Evolutionary conservation across 768 basidiomycete genomes (phyloP), one percentile per base, ranked within the genome.

Genomic region (Hysterangium stoloniferum): DNA sequence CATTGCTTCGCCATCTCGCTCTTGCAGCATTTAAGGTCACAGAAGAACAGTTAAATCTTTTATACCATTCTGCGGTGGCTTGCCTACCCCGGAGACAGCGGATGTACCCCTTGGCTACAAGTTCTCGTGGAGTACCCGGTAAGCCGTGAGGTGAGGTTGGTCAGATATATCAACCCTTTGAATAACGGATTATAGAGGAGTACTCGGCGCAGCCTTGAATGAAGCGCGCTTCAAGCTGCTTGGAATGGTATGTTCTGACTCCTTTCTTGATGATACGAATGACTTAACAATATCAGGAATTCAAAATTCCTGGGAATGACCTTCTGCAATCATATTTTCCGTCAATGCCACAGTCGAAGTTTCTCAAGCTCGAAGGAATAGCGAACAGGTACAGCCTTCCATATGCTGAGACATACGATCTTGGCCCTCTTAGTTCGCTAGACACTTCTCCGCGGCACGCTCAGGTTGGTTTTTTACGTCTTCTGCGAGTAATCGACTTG

Each of bases 41-140:
- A 78, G 56, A 73, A 71, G 19, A 84, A 80, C 62, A 63, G 71
- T 91, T 8, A 60, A 74, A 0, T 83, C 86, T 0, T 96, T 95
- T 63, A 79, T 79, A 1, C 92, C 89, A 1, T 94, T 94, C 72
- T 97, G 94, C 50, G 94, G 94, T 1, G 94, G 94, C 1, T 71
- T 97, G 4, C 94, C 94, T 0, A 82, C 84, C 1, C 88, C 88
- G 0, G 85, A 85, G 36, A 60, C 64, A 28, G 72, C 72, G 19
- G 64, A 71, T 54, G 78, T 84, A 15, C 90, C 91, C 1, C 67
- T 94, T 8, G 75, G 83, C n/a, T 93, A 95, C 61, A 95, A 93
- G 61, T 92, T 92, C 61, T 89, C 90, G 57, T 97, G 94, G 94
- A 86, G 81, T 43, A 92, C 94, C 0, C 73, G 48, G 48, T 50